Base-by-base conservation (phyloP, 2,329 filamentous ascomycete genomes). In the Metarhizium brunneum region DNA sequence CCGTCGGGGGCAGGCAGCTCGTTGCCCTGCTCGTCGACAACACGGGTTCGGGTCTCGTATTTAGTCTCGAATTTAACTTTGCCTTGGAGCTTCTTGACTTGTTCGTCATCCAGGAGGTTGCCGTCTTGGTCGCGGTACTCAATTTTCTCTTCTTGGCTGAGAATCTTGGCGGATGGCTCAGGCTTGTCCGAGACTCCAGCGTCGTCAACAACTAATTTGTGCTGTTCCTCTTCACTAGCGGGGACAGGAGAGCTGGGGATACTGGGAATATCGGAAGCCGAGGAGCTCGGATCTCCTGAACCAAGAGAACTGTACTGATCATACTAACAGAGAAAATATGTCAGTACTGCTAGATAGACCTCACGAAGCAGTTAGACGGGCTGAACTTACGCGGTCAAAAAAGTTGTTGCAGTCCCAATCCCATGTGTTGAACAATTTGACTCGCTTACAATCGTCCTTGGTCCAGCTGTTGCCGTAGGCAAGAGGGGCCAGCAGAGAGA, bases 381-480 rank as follows among this genome's bases (percentile, higher is more conserved):
- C 13, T 30, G 4, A 48, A 86, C 89, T 88, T 85, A 96, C 92
- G 68, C 84, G 85, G 61, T 86, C 85, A 64, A 87, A 78, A 77
- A 99, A 99, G 58, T 83, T 92, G 71, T 95, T 96, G 81, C 94
- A 99, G 72, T 99, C 94, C 82, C 92, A 99, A 69, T 99, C 94
- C 94, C 94, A 99, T 2, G 84, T 86, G 57, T 81, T 77, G 68
- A 97, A 86, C 13, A 99, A 77, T 78, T 97, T 97, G 59, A 94
- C 86, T 56, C 84, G 84, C 63, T 84, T 85, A 79, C 94, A 99
- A 66, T 94, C 87, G 57, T 80, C 76, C 76, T 90, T 88, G 53
- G 92, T 99, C 94, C 94, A 99, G 53, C 85, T 78, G 69, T 95
- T 96, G 59, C 94, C 94, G 66, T 99, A 99, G 11, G 89, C 85